These are phyloP conservation scores for Aspergillus viridinutans DNA, from an alignment of 2,329 filamentous ascomycete genomes.

Conservation along the genomic window DNA sequence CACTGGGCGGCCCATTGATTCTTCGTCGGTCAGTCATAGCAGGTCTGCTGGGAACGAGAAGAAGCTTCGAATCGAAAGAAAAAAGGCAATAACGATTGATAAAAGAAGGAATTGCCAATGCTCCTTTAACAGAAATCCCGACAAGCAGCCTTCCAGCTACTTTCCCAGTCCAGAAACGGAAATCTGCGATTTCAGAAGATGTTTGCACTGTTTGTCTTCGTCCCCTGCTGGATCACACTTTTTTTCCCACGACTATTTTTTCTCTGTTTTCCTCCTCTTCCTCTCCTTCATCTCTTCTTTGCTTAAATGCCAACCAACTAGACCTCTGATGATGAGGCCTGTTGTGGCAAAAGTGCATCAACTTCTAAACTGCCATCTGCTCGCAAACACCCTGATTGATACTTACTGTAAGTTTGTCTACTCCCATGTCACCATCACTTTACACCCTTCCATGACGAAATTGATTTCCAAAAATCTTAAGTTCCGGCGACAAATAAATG, in stretches of 20 bases:
- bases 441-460: constrained; percentile 49
- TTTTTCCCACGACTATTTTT: constrained; percentile 3
- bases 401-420: constrained; percentile 24
- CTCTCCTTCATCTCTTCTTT: constrained; percentile 20
- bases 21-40: constrained; percentile 79
- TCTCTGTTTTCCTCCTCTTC: constrained; percentile 17
- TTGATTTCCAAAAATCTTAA: constrained; percentile 42
- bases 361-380: neutral
- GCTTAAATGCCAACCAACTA: neutral
- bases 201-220: constrained; percentile 39
- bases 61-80: neutral
- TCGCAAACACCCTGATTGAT: neutral
- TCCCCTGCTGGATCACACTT: constrained; percentile 9
- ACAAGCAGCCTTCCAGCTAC: neutral
- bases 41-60: constrained; percentile 15
- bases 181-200: constrained; percentile 29
- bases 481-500: constrained; percentile 53
- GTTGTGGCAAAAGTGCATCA: neutral
- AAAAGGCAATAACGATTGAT: neutral
- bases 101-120: neutral
- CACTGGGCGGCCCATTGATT: constrained; percentile 79
- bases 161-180: constrained; percentile 26
- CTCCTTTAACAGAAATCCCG: neutral
- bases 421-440: too few species aligned
- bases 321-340: constrained; percentile 19